Conservation (phyloP, 2,329 filamentous ascomycete genomes). For the Pestalotiopsis sp. region DNA sequence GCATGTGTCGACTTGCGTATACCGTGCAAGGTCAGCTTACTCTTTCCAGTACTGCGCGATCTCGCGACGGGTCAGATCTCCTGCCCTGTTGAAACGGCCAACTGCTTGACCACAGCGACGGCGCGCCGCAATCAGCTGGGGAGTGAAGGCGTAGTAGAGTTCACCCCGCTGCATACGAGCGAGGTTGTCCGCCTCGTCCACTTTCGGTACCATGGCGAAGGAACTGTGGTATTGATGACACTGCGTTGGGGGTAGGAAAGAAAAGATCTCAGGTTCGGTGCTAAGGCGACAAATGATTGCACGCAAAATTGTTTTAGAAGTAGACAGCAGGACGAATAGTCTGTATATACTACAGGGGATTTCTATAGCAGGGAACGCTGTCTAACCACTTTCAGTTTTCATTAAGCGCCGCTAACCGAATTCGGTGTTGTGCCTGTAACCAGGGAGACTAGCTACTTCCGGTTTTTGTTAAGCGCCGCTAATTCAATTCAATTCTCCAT, state of each 20-base stretch:
- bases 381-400: neutral
- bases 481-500: neutral
- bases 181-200: neutral
- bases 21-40: neutral
- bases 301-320: neutral
- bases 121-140: neutral
- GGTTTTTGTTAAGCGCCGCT: neutral
- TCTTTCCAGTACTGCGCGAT: neutral
- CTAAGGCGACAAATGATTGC: too few species aligned
- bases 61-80: neutral
- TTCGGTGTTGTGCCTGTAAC: neutral
- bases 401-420: neutral
- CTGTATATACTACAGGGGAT: neutral
- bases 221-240: neutral
- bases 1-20: neutral
- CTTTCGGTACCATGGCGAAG: neutral
- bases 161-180: neutral
- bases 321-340: neutral
- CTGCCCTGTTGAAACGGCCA: neutral
- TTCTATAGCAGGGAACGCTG: neutral
- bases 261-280: too few species aligned
- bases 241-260: neutral
- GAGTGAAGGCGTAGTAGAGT: neutral
- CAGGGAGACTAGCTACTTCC: neutral
- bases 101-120: neutral